Percentiles rank a stretch among this genome's conserved stretches.
These are phyloP conservation scores for Daedalea quercina DNA, from an alignment of 768 basidiomycete genomes.

Conservation along the genomic window DNA sequence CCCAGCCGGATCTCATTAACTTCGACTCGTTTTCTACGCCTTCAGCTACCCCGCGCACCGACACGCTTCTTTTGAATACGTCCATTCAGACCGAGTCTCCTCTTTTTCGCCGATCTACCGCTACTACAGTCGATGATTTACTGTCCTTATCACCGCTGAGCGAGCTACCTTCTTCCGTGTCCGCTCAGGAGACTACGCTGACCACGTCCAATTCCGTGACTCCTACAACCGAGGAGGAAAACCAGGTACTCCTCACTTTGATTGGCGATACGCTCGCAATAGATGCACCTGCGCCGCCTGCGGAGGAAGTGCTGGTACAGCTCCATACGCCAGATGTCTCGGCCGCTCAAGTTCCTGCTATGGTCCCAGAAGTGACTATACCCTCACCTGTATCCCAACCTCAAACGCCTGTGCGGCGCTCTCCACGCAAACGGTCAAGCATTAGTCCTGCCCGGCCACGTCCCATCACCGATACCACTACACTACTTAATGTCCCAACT, in stretches of 20 bases:
- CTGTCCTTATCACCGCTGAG: conserved; percentile 17
- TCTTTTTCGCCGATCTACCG: neutral
- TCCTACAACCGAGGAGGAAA: conserved; percentile 7
- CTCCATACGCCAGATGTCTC: neutral
- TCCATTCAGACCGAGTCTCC: neutral
- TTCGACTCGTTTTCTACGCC: conserved; percentile 36
- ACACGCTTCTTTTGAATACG: neutral
- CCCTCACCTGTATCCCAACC: neutral
- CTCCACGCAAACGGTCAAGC: conserved; percentile 11
- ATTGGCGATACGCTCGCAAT: neutral
- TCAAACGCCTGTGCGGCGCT: conserved; percentile 11
- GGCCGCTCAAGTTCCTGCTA: neutral
- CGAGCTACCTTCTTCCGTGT: neutral
- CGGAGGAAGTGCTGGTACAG: neutral
- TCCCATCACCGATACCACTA: neutral
- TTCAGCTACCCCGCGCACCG: conserved; percentile 9
- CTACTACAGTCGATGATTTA: conserved; percentile 15
- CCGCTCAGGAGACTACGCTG: neutral
- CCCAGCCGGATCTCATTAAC: conserved; percentile 29
- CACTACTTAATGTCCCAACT: neutral
- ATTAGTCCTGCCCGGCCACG: neutral
- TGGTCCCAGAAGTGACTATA: neutral
- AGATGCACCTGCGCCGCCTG: neutral
- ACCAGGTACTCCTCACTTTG: conserved; percentile 7
- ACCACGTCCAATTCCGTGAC: neutral